Base-by-base conservation (phyloP, 441 rosid species). In the Syzygium syzygioides region DNA sequence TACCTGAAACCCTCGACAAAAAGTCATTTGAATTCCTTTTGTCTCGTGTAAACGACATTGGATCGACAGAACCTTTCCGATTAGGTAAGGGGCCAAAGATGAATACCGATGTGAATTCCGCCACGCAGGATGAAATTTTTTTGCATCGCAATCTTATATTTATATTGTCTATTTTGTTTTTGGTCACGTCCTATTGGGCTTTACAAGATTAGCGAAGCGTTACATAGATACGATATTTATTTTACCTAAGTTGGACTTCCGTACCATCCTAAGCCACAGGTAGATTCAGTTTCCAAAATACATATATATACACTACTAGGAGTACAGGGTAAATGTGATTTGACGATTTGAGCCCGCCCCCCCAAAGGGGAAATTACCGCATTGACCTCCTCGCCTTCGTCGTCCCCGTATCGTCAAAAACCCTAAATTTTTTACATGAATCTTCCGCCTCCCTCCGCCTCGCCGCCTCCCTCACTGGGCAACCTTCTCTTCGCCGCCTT, bases 231-330 rank as follows among this genome's bases (percentile, higher is more conserved):
- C 3, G 14, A 34, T 34, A 68, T 66, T 30, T 34, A 34, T 9
- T 68, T 68, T 17, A 19, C 79, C 48, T 68, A 68, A 34, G 19
- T 68, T 68, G 20, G 48, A 68, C 19, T n/a, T 55, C 4, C 7
- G 57, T 19, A 55, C 57, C 64, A 20, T 55, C 25, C 4, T 19
- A 55, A 55, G 18, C 7, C 25, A 55, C 8, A 9, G 3, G 19
- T 28, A 62, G 37, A 28, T 60, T 26, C 32, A 13, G 14, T 28
- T 62, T 62, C 20, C 20, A 3, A 62, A n/a, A 14, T 45, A 45
- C 48, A 62, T n/a, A 0, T 62, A 0, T 62, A 5, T 0, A 28
- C 6, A 3, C 37, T 37, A 37, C 45, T 7, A 41, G 32, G 32
- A 60, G 32, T 28, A 60, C 0, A 60, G 30, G 7, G 14, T 62